phyloP scores from a whole-genome alignment of 78 protist genomes.

The Monosiga brevicollis region DNA sequence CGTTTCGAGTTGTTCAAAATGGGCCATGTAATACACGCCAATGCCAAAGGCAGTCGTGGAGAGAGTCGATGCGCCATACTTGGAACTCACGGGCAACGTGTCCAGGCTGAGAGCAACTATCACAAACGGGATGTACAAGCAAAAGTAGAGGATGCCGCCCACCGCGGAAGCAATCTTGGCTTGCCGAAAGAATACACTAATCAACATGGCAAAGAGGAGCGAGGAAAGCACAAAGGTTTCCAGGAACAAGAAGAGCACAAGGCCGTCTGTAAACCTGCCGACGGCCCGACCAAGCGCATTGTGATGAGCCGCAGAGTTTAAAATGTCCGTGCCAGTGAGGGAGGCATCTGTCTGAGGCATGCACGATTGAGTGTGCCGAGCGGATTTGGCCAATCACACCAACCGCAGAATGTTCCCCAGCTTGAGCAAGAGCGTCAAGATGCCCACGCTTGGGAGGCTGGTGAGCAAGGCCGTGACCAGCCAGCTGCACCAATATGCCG shows the following conservation, averaged over 20 bases:
- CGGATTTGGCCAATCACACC: too few species aligned
- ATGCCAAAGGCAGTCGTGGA: slow-evolving; percentile 1
- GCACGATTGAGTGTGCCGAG: too few species aligned
- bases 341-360: too few species aligned
- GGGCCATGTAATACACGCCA: neutral
- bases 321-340: too few species aligned
- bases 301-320: too few species aligned
- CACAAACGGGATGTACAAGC: neutral
- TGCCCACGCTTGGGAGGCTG: neutral
- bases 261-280: neutral
- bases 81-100: neutral
- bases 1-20: neutral
- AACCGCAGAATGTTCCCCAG: neutral
- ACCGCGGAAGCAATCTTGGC: slow-evolving; percentile 27
- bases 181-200: slow-evolving; percentile 6
- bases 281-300: too few species aligned
- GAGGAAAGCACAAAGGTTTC: neutral
- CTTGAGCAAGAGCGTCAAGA: neutral
- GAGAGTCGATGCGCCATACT: neutral
- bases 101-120: neutral
- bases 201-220: neutral
- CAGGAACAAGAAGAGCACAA: neutral
- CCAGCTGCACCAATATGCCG: neutral
- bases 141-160: slow-evolving; percentile 19
- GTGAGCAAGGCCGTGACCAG: neutral